phyloP scores from a whole-genome alignment of 2,329 filamentous ascomycete genomes.

The Fusarium sp. region DNA sequence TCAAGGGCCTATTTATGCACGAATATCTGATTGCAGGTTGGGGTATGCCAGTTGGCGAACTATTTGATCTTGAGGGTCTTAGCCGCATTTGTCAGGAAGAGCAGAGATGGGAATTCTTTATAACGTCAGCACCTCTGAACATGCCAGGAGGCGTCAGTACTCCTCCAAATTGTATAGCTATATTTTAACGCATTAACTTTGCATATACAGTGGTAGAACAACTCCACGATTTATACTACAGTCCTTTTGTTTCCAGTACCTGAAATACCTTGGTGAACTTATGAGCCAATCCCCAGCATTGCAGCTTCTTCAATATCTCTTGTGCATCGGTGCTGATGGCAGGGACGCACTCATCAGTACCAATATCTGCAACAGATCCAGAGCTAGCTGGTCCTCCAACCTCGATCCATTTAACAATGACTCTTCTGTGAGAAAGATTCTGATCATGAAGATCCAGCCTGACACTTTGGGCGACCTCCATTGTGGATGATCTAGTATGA shows the following conservation, averaged over 20 bases:
- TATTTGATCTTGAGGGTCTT: not conserved
- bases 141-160: slow-evolving; percentile 5
- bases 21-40: not conserved
- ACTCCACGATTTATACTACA: not conserved
- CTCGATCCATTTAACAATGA: not conserved
- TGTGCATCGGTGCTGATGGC: not conserved
- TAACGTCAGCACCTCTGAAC: not conserved
- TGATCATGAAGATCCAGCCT: not conserved
- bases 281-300: not conserved
- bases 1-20: not conserved
- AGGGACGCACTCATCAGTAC: not conserved
- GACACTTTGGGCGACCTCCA: not conserved
- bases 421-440: not conserved
- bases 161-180: slow-evolving; percentile 5
- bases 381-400: not conserved
- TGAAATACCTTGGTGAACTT: not conserved
- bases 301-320: not conserved
- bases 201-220: not conserved
- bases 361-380: not conserved
- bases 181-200: not conserved
- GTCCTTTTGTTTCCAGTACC: not conserved
- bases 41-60: not conserved
- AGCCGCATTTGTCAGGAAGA: not conserved
- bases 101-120: not conserved
- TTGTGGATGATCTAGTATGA: not conserved